Evolutionary conservation across 805 yeast species (phyloP), one percentile per base, ranked within the genome.

Genomic region (Yamadazyma insecticola): DNA sequence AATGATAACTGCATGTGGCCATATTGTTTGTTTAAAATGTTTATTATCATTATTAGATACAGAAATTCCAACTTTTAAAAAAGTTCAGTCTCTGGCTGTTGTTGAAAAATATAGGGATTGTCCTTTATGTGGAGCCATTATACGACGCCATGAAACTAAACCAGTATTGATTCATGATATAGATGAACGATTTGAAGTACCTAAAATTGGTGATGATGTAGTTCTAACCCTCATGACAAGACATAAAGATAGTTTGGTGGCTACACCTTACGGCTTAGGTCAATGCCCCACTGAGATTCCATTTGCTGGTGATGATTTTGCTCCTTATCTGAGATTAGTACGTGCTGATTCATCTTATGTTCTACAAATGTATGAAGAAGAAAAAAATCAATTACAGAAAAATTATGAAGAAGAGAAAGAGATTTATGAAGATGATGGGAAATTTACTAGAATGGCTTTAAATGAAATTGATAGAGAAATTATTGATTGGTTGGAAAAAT

Each of bases 1-100:
- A 33, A 94, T 92, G 97, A 78, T 87, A 17, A 61, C 67, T 4
- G 72, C 78, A 9, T 92, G 99, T 61, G 98, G 99, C 4, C 99
- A 92, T 51, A 71, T 88, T 11, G 76, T 92, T 48, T 92, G 99
- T 51, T 68, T 76, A 33, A 76, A 88, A 10, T 92, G 99, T 54
- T 56, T 90, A 18, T 54, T 88, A 33, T 74, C 88, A 26, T 74
- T 84, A 46, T 60, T 86, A 26, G 82, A 74, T 22, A 76, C 79
- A 13, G 70, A 65, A 35, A 54, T 65, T 2, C 72, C 72, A 1
- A 46, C 44, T 13, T 54, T 54, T 30, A 57, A 62, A 42, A 55
- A 61, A 29, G 55, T 59, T 27, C 63, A 63, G 43, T 40, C 51
- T 19, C 45, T 41, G 21, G 67, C 58, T 10, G 44, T 63, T 14